Percentiles rank a stretch among this genome's conserved stretches.
These are phyloP conservation scores for Penicillium samsonianum DNA, from an alignment of 495 filamentous ascomycete genomes.

Conservation along the genomic window DNA sequence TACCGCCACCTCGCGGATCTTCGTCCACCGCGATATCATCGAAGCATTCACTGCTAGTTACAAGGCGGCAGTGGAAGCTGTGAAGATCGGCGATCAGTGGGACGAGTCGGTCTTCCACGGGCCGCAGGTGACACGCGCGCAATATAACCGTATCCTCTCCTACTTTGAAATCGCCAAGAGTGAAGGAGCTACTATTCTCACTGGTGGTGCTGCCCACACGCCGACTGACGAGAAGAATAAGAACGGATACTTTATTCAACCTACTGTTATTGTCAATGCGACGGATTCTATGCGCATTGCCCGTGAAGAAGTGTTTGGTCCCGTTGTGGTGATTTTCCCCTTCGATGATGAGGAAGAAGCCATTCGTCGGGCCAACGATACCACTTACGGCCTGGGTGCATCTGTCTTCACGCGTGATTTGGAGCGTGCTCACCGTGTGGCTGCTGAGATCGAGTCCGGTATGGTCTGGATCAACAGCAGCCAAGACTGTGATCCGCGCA, in stretches of 20 bases:
- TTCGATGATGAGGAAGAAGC: slow-evolving; percentile 88
- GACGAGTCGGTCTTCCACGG: slow-evolving; percentile 77
- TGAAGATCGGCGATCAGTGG: slow-evolving; percentile 82
- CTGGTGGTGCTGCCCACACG: slow-evolving; percentile 72
- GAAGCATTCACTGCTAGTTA: slow-evolving; percentile 75
- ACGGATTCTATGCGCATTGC: slow-evolving; percentile 66
- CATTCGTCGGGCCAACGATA: slow-evolving; percentile 78
- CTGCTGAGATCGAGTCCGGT: slow-evolving; percentile 80
- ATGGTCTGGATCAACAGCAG: slow-evolving; percentile 97
- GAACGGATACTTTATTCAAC: slow-evolving; percentile 68
- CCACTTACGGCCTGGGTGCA: slow-evolving; percentile 83
- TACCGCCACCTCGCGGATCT: slow-evolving; percentile 82
- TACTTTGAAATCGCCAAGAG: slow-evolving; percentile 77
- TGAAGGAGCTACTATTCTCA: slow-evolving; percentile 76
- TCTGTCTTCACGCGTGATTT: slow-evolving; percentile 84
- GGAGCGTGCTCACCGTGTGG: slow-evolving; percentile 76
- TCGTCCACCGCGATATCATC: slow-evolving; percentile 78
- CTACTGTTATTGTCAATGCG: slow-evolving; percentile 71
- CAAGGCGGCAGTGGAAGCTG: slow-evolving; percentile 61
- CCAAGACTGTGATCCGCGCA: slow-evolving; percentile 67
- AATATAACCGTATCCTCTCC: slow-evolving; percentile 77
- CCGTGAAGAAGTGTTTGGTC: slow-evolving; percentile 82
- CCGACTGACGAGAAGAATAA: slow-evolving; percentile 44
- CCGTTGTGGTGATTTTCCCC: slow-evolving; percentile 75
- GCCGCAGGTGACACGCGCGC: slow-evolving; percentile 82